Evolutionary conservation across 371 early-diverging fungal species (phyloP).

Genomic region (Rhizopus delemar): DNA sequence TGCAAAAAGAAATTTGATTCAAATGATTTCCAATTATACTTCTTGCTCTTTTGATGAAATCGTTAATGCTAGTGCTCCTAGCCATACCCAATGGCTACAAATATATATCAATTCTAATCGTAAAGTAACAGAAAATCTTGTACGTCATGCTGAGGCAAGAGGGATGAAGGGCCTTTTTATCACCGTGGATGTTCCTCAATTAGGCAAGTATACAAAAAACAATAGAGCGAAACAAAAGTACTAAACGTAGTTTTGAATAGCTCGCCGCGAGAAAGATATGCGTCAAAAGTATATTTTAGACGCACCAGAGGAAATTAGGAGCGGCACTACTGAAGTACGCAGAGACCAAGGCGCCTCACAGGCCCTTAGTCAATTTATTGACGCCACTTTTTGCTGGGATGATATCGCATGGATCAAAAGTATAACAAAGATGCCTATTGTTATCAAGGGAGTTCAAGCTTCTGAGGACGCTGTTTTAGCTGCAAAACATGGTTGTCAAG

Average conservation of each 20-base stretch:
- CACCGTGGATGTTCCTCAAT: conserved; percentile 91
- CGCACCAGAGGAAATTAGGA: conserved; percentile 38
- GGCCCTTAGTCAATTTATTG: conserved; percentile 77
- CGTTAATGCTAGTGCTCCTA: conserved; percentile 43
- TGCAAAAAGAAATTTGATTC: conserved; percentile 46
- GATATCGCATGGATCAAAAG: conserved; percentile 81
- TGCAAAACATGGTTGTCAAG: conserved; percentile 74
- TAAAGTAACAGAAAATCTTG: conserved; percentile 67
- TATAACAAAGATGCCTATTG: conserved; percentile 83
- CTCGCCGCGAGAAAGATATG: conserved; percentile 89
- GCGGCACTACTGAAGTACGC: conserved; percentile 26
- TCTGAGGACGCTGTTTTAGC: conserved; percentile 90
- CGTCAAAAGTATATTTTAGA: conserved; percentile 63
- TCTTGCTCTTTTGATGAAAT: conserved; percentile 72
- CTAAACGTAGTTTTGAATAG: conserved; percentile 32
- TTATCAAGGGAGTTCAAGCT: conserved; percentile 91
- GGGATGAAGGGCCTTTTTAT: conserved; percentile 87
- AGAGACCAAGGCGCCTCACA: conserved; percentile 70
- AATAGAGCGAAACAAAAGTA: conserved; percentile 10
- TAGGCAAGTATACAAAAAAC: conserved; percentile 40
- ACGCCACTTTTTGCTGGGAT: conserved; percentile 85
- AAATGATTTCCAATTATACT: conserved; percentile 77
- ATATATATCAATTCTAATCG: conserved; percentile 90
- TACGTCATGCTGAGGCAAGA: conserved; percentile 76
- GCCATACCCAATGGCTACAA: conserved; percentile 77